Evolutionary conservation across 164 flowering plant genomes (phyloP).

Genomic region (Warburgia ugandensis): DNA sequence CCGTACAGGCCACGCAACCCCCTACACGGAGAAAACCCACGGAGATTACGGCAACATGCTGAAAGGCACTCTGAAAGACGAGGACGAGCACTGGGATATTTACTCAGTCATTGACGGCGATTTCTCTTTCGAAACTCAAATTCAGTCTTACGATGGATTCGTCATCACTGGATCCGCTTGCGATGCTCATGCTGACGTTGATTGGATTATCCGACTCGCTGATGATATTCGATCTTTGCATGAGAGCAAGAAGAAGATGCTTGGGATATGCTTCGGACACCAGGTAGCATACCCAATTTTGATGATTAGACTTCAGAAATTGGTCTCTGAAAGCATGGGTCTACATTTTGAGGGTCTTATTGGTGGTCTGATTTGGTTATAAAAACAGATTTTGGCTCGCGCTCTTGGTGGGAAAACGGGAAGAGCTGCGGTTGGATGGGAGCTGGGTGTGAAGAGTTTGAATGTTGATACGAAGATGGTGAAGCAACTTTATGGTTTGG

Average conservation of each 20-base stretch:
- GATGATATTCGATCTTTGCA: slow-evolving; percentile 3
- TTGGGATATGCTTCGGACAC: slow-evolving; percentile 16
- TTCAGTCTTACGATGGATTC: slow-evolving; percentile 7
- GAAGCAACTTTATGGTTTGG: background rate
- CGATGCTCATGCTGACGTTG: slow-evolving; percentile 10
- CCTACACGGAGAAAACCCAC: slow-evolving; percentile 1
- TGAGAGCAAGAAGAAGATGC: slow-evolving; percentile 4
- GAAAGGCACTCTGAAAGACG: slow-evolving; percentile 1
- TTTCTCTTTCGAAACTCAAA: slow-evolving; percentile 5
- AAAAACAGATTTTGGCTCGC: slow-evolving; percentile 5
- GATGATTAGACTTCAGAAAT: no score
- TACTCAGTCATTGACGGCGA: slow-evolving; percentile 10
- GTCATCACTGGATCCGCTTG: slow-evolving; percentile 10
- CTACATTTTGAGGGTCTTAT: background rate
- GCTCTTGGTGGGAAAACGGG: slow-evolving; percentile 8
- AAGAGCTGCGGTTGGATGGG: slow-evolving; percentile 7
- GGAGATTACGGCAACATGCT: slow-evolving; percentile 7
- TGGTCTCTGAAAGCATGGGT: no score
- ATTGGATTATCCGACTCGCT: slow-evolving; percentile 6
- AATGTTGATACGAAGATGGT: background rate
- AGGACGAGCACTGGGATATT: slow-evolving; percentile 8
- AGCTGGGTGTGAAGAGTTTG: slow-evolving; percentile 5
- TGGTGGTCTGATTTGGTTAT: background rate
- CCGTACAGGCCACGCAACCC: slow-evolving; percentile 5
- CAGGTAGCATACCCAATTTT: slow-evolving; percentile 2